Evolutionary conservation across 75 land plant genomes (phyloP).

Genomic region (Picea glauca): DNA sequence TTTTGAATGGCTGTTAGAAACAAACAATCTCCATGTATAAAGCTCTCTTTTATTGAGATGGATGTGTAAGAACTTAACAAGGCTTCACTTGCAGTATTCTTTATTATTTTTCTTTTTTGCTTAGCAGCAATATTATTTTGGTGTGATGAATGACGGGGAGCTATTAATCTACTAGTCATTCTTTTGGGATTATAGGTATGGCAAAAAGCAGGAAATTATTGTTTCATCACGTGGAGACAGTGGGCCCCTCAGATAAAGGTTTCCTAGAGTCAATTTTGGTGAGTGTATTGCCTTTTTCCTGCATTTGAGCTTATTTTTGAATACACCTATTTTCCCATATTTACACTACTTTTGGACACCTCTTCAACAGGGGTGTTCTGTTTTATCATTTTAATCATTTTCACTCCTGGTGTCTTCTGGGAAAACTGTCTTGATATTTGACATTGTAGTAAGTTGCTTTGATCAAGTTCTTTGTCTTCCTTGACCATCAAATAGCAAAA

Average conservation of each 20-base stretch:
- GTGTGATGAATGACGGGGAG: background rate
- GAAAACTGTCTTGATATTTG: background rate
- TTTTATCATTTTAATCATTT: background rate
- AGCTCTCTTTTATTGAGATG: background rate
- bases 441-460: background rate
- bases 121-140: background rate
- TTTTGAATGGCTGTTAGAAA: background rate
- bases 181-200: background rate
- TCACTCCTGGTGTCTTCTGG: background rate
- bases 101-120: too few species aligned
- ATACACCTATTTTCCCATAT: background rate
- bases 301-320: background rate
- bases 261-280: slow-evolving; percentile 7
- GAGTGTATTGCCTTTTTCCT: background rate
- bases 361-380: background rate
- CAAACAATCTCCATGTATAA: background rate
- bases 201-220: slow-evolving; percentile 3
- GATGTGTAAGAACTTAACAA: background rate
- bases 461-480: background rate
- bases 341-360: background rate
- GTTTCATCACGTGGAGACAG: slow-evolving; percentile 10
- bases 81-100: background rate
- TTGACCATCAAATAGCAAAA: background rate
- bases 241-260: background rate
- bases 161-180: background rate